Percentiles rank a stretch among this genome's conserved stretches.
phyloP scores from a whole-genome alignment of 2,329 filamentous ascomycete genomes.

The Epichloe sylvatica region DNA sequence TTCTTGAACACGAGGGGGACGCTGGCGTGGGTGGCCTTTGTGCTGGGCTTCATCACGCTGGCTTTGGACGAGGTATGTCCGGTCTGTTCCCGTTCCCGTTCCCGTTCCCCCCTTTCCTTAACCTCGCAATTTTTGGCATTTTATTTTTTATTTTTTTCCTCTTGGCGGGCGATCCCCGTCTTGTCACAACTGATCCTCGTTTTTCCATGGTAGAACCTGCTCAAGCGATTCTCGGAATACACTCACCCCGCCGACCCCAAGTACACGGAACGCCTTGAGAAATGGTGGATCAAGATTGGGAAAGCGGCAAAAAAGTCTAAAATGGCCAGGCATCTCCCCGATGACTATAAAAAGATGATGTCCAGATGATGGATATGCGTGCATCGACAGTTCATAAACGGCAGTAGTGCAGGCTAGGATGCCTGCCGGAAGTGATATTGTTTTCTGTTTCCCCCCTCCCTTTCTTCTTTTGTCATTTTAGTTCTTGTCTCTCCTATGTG shows the following conservation, averaged over 20 bases:
- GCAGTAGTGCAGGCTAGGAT: not conserved
- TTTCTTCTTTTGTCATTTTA: not conserved
- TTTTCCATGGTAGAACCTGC: conserved; percentile 15
- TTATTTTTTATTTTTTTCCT: no score
- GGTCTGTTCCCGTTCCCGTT: not conserved
- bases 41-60: conserved; percentile 24
- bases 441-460: no score
- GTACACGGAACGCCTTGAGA: conserved; percentile 16
- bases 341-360: conserved; percentile 20
- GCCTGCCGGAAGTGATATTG: not conserved
- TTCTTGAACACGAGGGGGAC: conserved; percentile 24
- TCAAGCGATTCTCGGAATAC: conserved; percentile 16
- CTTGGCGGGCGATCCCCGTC: not conserved
- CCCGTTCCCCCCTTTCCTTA: not conserved
- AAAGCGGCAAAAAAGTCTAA: conserved; percentile 22
- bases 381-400: not conserved
- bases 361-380: conserved; percentile 6
- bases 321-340: conserved; percentile 20
- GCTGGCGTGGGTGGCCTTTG: conserved; percentile 25
- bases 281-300: conserved; percentile 23
- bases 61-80: conserved; percentile 21
- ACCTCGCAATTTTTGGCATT: no score
- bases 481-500: not conserved
- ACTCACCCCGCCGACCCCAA: conserved; percentile 15
- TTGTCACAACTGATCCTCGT: not conserved